Evolutionary conservation across 805 yeast genomes (phyloP), one percentile per base, ranked within the genome.

Genomic region (Yamadazyma insecticola): DNA sequence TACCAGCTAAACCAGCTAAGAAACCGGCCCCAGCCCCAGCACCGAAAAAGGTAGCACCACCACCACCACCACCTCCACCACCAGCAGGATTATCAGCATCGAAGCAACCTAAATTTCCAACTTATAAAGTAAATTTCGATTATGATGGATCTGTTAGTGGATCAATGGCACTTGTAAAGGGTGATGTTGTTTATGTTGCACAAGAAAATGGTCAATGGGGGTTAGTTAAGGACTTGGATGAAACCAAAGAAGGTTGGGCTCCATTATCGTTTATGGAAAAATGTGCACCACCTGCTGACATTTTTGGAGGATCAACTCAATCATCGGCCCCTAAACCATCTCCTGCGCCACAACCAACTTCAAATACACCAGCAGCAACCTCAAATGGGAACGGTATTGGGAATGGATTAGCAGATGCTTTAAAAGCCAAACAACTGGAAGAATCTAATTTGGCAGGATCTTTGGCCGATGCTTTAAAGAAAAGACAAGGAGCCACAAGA

Each of bases 121-220:
- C 84, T 3, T 92, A 68, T 55, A 78, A 77, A 47, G 97, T 95
- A 0, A 75, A 86, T 22, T 90, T 83, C 52, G 96, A 88, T 45
- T 90, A 84, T 57, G 82, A 79, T 13, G 97, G 96, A 5, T 74
- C 88, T 1, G 92, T 90, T 12, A 72, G 81, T 10, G 80, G 95
- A 1, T 79, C 92, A 6, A 66, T 89, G 37, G 87, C 96, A 5
- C 67, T 90, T 23, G 60, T 70, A 5, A 83, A 81, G 47, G 96
- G 84, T 37, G 83, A 84, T 26, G 64, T 86, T 28, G 78, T 90
- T 22, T 76, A 76, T 39, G 76, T 92, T 20, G 62, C 78, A 3
- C 80, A 74, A 49, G 77, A 81, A 41, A 78, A 80, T 27, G 89
- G 85, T 40, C 96, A 96, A 12, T 92, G 99, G 99, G 90, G 95